Evolutionary conservation across 2,329 filamentous ascomycete species (phyloP).

Genomic region (Ploettnerulaceae sp.): DNA sequence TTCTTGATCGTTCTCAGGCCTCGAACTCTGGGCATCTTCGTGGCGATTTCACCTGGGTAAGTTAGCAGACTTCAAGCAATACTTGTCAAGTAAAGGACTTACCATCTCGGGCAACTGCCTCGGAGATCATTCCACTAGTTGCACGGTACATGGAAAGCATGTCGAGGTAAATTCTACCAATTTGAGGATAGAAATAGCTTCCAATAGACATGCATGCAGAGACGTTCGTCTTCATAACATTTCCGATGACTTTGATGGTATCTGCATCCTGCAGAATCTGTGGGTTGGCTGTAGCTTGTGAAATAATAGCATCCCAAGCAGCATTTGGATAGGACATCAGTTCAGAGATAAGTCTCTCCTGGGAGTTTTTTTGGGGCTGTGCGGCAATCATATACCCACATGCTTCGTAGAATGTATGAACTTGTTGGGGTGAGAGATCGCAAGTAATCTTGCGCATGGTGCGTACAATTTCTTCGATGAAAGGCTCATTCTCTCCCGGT

Average conservation of each 20-base stretch:
- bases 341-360: conserved; percentile 85
- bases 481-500: conserved; percentile 88
- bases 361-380: conserved; percentile 89
- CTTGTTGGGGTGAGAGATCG: conserved; percentile 91
- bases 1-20: conserved; percentile 98
- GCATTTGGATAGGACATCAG: conserved; percentile 90
- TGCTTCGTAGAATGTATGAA: conserved; percentile 98
- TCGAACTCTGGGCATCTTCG: conserved; percentile 94
- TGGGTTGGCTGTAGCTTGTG: conserved; percentile 77
- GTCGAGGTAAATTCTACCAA: conserved; percentile 94
- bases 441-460: conserved; percentile 94
- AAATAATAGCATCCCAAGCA: conserved; percentile 95
- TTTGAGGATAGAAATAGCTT: conserved; percentile 96
- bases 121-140: conserved; percentile 92
- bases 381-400: conserved; percentile 99
- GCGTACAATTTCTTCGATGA: conserved; percentile 97
- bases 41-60: conserved; percentile 72
- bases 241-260: conserved; percentile 97
- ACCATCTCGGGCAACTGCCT: conserved; percentile 83
- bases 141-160: conserved; percentile 99
- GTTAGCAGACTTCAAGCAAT: conserved; percentile 32
- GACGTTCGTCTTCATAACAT: conserved; percentile 99
- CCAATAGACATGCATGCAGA: conserved; percentile 97
- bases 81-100: conserved; percentile 27
- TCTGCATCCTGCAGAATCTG: conserved; percentile 84